These are phyloP conservation scores for Mortierella sp. DNA, from an alignment of 371 early-diverging fungal species.

Conservation along the genomic window DNA sequence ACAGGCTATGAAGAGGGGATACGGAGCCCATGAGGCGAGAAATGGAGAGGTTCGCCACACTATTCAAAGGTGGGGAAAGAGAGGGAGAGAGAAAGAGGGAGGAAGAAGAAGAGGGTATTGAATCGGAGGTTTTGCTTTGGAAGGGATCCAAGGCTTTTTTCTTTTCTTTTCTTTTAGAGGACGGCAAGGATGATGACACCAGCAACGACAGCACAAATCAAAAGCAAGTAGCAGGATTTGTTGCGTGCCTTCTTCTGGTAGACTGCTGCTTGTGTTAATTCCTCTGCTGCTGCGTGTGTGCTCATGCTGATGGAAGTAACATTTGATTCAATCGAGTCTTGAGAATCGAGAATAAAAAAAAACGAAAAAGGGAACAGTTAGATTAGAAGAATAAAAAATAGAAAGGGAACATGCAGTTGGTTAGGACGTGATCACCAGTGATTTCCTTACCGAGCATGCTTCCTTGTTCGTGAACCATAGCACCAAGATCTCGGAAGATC, in stretches of 20 bases:
- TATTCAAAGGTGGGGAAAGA: too few relatives aligned
- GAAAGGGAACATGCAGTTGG: conserved; percentile 6
- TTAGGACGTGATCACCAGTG: background rate
- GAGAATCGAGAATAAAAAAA: background rate
- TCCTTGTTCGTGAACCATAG: conserved; percentile 95
- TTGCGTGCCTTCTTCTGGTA: conserved; percentile 83
- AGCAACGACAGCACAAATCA: conserved; percentile 75
- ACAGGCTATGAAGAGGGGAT: too few relatives aligned
- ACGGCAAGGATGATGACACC: conserved; percentile 56
- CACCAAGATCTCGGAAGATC: conserved; percentile 95
- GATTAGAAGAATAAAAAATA: too few relatives aligned
- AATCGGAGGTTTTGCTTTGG: background rate
- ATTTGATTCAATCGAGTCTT: conserved; percentile 89
- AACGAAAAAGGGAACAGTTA: too few relatives aligned
- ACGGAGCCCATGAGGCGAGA: too few relatives aligned
- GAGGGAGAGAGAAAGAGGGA: background rate
- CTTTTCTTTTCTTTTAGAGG: too few relatives aligned
- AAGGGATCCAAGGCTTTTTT: background rate
- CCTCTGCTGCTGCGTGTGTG: conserved; percentile 82
- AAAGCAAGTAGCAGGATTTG: conserved; percentile 82
- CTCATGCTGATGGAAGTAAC: conserved; percentile 81
- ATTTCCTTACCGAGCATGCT: conserved; percentile 79
- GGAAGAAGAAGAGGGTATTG: background rate
- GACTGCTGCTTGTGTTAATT: conserved; percentile 80
- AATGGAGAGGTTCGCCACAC: too few relatives aligned